A percentile compares a stretch with the other conserved stretches of the same genome.
These are phyloP conservation scores for Chenopodium album DNA, from an alignment of 148 eudicot species.

Conservation along the genomic window DNA sequence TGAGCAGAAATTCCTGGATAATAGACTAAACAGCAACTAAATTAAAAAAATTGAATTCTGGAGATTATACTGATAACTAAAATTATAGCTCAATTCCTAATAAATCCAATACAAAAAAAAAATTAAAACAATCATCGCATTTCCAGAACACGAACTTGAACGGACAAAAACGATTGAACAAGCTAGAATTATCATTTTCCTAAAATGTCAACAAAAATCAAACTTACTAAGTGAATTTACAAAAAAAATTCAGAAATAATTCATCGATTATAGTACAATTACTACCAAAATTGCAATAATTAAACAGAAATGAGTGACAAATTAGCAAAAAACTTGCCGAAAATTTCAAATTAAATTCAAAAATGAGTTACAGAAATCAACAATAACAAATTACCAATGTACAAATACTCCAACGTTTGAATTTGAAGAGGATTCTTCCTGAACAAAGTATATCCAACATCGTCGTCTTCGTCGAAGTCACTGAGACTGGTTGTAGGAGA, in stretches of 20 bases:
- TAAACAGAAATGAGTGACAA: neutral
- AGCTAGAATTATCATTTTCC: neutral
- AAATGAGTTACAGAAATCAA: neutral
- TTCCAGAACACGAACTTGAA: neutral
- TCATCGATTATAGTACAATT: neutral
- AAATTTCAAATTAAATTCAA: neutral
- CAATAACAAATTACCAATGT: constrained; percentile 25
- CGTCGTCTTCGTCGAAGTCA: constrained; percentile 4
- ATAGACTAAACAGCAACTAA: neutral
- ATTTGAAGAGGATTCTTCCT: constrained; percentile 45
- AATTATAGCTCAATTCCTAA: neutral
- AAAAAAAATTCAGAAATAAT: neutral
- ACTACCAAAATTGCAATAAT: neutral
- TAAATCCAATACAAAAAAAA: neutral
- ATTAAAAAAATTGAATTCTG: no score
- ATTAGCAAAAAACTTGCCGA: neutral
- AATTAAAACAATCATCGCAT: neutral
- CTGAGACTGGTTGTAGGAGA: constrained; percentile 14
- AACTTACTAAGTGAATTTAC: neutral
- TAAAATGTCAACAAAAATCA: neutral
- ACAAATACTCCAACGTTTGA: constrained; percentile 42
- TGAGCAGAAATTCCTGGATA: neutral
- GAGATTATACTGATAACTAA: no score
- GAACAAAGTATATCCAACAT: constrained; percentile 23
- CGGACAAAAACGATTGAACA: neutral